Evolutionary conservation across 164 flowering plant species (phyloP).

Genomic region (Houttuynia cordata): DNA sequence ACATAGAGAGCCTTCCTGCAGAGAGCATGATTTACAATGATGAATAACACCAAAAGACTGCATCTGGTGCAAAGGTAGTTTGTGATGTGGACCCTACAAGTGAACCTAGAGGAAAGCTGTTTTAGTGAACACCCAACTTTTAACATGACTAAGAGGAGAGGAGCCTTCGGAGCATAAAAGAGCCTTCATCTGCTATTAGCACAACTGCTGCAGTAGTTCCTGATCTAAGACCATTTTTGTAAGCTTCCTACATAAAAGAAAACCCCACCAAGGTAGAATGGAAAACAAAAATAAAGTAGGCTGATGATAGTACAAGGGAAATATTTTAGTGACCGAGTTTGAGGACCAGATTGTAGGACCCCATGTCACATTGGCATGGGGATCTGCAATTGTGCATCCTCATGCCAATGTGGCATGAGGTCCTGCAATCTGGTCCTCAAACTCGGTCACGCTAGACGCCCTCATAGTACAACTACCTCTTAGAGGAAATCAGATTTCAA

Average conservation of each 20-base stretch:
- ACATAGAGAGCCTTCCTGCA: slow-evolving; percentile 59
- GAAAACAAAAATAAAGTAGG: neutral
- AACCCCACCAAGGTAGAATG: slow-evolving; percentile 3
- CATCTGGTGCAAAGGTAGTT: neutral
- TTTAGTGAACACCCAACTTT: slow-evolving; percentile 29
- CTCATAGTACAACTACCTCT: neutral
- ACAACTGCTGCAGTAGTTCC: slow-evolving; percentile 88
- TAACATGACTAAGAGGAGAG: slow-evolving; percentile 56
- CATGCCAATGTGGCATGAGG: no score
- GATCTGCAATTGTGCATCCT: no score
- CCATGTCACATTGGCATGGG: no score
- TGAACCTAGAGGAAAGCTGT: neutral
- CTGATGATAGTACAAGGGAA: neutral
- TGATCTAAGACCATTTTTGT: slow-evolving; percentile 42
- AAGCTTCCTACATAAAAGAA: slow-evolving; percentile 71
- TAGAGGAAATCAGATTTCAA: neutral
- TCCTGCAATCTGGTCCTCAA: no score
- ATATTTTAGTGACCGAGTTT: no score
- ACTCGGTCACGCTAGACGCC: no score
- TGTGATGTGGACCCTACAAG: neutral
- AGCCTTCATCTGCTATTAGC: slow-evolving; percentile 78
- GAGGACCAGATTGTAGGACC: no score
- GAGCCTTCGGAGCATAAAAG: slow-evolving; percentile 74
- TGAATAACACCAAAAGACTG: neutral
- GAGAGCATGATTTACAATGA: neutral